Evolutionary conservation across 805 yeast species (phyloP).

Genomic region (Saccharomycopsis babjevae): DNA sequence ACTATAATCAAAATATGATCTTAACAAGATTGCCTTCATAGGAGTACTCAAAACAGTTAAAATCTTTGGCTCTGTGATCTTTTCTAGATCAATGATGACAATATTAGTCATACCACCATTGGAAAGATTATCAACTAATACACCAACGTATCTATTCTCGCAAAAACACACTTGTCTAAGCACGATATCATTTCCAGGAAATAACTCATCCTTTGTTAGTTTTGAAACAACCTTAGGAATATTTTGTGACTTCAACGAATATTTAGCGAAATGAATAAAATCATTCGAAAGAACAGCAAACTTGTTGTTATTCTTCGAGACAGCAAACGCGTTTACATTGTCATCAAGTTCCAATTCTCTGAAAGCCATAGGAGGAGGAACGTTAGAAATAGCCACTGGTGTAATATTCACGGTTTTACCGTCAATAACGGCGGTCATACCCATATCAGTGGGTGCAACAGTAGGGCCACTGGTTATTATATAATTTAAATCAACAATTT

Average conservation of each 20-base stretch:
- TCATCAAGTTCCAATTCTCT: conserved; percentile 49
- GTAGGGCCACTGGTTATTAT: conserved; percentile 61
- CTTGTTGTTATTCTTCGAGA: conserved; percentile 45
- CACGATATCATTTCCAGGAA: conserved; percentile 16
- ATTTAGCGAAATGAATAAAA: conserved; percentile 4
- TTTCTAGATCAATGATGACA: conserved; percentile 38
- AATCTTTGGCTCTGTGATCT: conserved; percentile 32
- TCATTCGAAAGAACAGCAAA: conserved; percentile 36
- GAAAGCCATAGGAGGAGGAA: conserved; percentile 88
- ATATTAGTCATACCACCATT: conserved; percentile 38
- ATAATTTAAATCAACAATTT: conserved; percentile 58
- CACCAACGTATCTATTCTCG: conserved; percentile 41
- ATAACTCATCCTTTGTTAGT: background rate
- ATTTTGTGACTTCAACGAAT: conserved; percentile 3
- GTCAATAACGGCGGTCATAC: conserved; percentile 74
- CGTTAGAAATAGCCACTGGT: conserved; percentile 74
- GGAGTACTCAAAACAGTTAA: conserved; percentile 33
- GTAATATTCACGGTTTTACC: conserved; percentile 64
- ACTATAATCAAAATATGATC: conserved; percentile 43
- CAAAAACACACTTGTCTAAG: conserved; percentile 58
- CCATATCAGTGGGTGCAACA: conserved; percentile 56
- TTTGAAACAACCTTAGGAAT: conserved; percentile 1
- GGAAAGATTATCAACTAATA: conserved; percentile 38
- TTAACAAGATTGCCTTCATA: conserved; percentile 45
- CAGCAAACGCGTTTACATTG: conserved; percentile 55